Evolutionary conservation across 208 protist genomes (phyloP), one percentile per base, ranked within the genome.

Genomic region (Trypanosoma avium): DNA sequence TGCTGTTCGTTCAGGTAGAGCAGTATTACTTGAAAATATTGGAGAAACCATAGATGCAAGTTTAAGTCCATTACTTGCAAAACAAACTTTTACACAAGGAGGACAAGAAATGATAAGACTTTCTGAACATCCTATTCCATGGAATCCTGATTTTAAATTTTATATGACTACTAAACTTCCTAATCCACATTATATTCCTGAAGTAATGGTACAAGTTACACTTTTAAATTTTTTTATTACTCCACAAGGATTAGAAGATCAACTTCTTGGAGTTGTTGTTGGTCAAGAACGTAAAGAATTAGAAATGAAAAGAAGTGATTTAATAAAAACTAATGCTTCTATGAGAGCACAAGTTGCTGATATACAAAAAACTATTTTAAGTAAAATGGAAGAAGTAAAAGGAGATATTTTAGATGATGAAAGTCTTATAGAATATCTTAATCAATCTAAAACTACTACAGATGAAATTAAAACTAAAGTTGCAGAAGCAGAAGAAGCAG

Each of bases 221-320:
- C 78, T 99, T 59, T 81, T 99, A 46, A 99, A 99, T 82, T 99
- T 99, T 77, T 99, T 98, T 73, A 98, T 99, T 73, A 99, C 98
- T 19, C 95, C 89, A 40, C 81, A 87, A 22, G 98, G 98, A 15
- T 70, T 99, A n/a, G 95, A 99, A 70, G 98, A 99, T 61, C 98
- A 99, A 82, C 74, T 99, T 47, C 88, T 99, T 17, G 97, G 92
- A 32, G 88, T 97, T 8, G 93, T 99, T 8, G 98, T 99, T 0
- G 96, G 93, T 17, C 95, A 98, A 69, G 97, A 99, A 84, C 82
- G 96, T 17, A 97, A 96, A 50, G 97, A 99, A 67, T 75, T 99
- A 24, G 97, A 99, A 77, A 92, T 92, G 68, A 79, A 84, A 33
- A 98, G 98, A 61, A 93, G 86, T 49, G 79, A 94, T 47, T 81